A percentile compares a stretch with the other conserved stretches of the same genome.
phyloP scores from a whole-genome alignment of 768 basidiomycete species.

The Suillus fuscotomentosus region DNA sequence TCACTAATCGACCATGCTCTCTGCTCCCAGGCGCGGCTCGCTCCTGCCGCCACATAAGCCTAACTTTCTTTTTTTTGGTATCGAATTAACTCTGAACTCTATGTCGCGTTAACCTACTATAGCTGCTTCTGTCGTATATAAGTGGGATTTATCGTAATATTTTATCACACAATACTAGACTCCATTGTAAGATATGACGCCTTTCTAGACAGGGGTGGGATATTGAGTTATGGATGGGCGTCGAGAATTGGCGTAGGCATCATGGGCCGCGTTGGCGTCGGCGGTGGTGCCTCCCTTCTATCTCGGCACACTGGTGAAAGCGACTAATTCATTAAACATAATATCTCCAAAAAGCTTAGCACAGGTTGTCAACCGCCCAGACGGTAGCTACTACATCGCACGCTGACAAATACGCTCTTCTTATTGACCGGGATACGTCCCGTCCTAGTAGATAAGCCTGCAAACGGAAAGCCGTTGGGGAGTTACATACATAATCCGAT shows the following conservation, averaged over 20 bases:
- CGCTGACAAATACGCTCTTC: background rate
- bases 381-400: background rate
- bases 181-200: background rate
- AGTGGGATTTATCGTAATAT: background rate
- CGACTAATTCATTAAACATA: background rate
- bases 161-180: background rate
- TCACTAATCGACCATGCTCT: background rate
- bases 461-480: background rate
- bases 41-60: background rate
- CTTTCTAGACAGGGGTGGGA: background rate
- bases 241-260: background rate
- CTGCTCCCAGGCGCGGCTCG: background rate
- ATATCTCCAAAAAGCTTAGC: background rate
- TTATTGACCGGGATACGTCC: background rate
- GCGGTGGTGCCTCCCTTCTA: background rate
- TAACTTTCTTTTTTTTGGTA: background rate
- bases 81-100: background rate
- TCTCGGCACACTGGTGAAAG: background rate
- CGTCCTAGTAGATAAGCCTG: background rate
- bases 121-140: background rate
- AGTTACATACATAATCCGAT: background rate
- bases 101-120: background rate
- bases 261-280: background rate
- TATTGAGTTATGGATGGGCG: background rate
- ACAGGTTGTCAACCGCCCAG: background rate